Evolutionary conservation across 305 asterid genomes (phyloP).

Genomic region (Fraxinus paxiana): DNA sequence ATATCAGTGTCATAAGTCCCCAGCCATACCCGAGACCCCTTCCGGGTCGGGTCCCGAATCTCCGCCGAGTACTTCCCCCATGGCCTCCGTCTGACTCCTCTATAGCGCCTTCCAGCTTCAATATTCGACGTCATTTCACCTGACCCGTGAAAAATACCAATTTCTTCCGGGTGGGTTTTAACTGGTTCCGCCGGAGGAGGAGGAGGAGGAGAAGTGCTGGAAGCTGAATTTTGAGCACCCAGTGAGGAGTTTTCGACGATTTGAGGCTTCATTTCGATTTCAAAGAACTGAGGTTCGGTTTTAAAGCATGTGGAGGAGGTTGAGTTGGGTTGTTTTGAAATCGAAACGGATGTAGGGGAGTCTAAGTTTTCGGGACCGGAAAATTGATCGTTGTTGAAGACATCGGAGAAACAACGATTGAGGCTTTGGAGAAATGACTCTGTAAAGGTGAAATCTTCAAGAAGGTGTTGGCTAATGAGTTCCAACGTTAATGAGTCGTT

Average conservation of each 20-base stretch:
- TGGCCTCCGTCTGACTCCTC: constrained; percentile 44
- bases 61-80: constrained; percentile 47
- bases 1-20: constrained; percentile 38
- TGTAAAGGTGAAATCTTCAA: constrained; percentile 25
- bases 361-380: background rate
- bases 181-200: background rate
- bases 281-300: constrained; percentile 20
- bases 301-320: constrained; percentile 17
- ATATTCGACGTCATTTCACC: background rate
- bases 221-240: background rate
- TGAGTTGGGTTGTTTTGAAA: constrained; percentile 19
- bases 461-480: constrained; percentile 29
- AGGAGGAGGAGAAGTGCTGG: background rate
- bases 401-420: constrained; percentile 21
- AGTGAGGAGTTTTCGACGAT: background rate
- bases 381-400: background rate
- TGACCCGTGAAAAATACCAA: background rate
- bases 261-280: constrained; percentile 27
- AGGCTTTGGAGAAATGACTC: constrained; percentile 24
- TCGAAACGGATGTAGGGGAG: constrained; percentile 20
- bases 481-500: constrained; percentile 27
- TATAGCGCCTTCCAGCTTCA: constrained; percentile 19
- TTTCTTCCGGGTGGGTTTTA: constrained; percentile 26
- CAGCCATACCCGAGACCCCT: constrained; percentile 44
- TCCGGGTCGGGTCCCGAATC: constrained; percentile 43